Conservation (phyloP, 257 asterid genomes). For the Coffea canephora region DNA sequence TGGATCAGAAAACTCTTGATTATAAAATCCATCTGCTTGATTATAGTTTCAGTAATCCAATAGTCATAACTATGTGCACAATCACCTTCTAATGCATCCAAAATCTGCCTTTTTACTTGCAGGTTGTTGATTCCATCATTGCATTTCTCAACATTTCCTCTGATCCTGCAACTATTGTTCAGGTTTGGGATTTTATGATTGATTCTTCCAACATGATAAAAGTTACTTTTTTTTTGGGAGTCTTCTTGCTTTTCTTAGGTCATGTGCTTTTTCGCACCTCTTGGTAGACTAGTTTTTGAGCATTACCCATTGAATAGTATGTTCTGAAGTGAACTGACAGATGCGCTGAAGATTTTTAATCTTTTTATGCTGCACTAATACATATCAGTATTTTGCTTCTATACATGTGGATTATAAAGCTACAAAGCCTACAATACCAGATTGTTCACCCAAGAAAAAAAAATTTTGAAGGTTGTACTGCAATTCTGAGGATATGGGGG, state of each 20-base stretch:
- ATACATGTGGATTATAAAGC: not conserved
- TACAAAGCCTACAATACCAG: not conserved
- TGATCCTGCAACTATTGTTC: constrained; percentile 76
- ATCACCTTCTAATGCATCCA: not conserved
- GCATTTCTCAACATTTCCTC: constrained; percentile 57
- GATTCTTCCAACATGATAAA: not conserved
- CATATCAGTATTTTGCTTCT: not conserved
- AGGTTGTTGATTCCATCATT: constrained; percentile 69
- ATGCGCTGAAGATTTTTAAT: not conserved
- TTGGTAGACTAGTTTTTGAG: not conserved
- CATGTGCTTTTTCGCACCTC: not conserved
- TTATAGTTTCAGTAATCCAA: not conserved
- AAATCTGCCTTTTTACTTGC: constrained; percentile 27
- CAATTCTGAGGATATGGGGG: not conserved
- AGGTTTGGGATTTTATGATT: constrained; percentile 39
- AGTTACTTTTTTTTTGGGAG: not conserved
- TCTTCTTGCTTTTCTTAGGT: not conserved
- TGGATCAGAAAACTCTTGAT: not conserved
- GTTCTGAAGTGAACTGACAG: not conserved
- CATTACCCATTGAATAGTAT: not conserved
- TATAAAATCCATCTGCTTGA: not conserved
- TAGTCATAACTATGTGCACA: not conserved
- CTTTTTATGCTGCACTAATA: not conserved
- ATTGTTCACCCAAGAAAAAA: not conserved
- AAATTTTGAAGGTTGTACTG: not conserved